Base-by-base conservation (phyloP, 1,139 yeast species). In the Suhomyces bribrorum region DNA sequence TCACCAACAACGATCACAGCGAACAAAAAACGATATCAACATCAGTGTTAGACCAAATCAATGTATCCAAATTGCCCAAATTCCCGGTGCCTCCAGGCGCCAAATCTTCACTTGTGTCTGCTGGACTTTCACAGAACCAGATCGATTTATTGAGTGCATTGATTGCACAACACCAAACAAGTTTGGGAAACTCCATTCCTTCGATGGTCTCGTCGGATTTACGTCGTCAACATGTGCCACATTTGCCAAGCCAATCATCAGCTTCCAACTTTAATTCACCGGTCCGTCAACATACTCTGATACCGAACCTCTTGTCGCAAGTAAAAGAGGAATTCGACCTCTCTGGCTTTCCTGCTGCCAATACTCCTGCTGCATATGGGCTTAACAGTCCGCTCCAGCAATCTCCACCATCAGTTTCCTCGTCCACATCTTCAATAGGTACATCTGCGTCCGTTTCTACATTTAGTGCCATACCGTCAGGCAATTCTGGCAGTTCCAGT, bases 31-130 rank as follows among this genome's bases (percentile, higher is more conserved):
- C 23, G 5, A 30, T 33, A 8, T 32, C 38, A 5, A 26, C 39
- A 3, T 43, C 47, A 9, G 37, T 40, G 13, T 31, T 45, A 14
- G 42, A 33, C 34, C 46, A 44, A 22, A 27, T 43, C 16, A 46
- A 61, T 32, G 51, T 63, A 11, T 45, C 57, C 13, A 52, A 56
- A 15, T 59, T 81, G 23, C 87, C 87, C 14, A 75, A 77, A 48
- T 79, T 81, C 26, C 77, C 78, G 0, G 86, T 84, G 3, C 92
- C 92, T 1, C 81, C 81, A 5, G 87, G 87, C 4, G 90, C 89
- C 1, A 75, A 79, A 46, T 64, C 69, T 14, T 76, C 87, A 0
- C 59, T 84, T 33, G 74, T 73, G 13, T 75, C 79, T 14, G 86
- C 83, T 1, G 92, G 92, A 0, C 67, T 83, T 33, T 68, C 79